Conservation (phyloP, 441 rosid genomes). For the Euphorbia corollata region DNA sequence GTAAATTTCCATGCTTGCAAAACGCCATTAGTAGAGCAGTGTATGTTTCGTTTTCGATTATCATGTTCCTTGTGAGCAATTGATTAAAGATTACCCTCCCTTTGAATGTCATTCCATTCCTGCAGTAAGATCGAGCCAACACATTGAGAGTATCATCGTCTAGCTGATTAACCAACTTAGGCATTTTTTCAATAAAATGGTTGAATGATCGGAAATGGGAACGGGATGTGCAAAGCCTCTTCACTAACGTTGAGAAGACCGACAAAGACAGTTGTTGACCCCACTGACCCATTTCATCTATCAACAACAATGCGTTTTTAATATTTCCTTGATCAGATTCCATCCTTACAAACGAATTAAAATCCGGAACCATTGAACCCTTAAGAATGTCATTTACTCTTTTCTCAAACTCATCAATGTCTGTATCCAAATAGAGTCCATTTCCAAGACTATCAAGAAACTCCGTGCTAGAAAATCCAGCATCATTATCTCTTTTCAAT, state of each 20-base stretch:
- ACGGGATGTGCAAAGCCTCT: slow-evolving; percentile 36
- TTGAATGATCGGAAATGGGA: slow-evolving; percentile 34
- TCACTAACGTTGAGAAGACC: slow-evolving; percentile 38
- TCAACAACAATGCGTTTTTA: slow-evolving; percentile 33
- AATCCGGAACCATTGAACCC: slow-evolving; percentile 46
- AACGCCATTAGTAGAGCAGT: slow-evolving; percentile 40
- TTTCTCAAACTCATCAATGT: slow-evolving; percentile 52
- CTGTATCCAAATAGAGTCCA: slow-evolving; percentile 70
- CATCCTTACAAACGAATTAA: slow-evolving; percentile 37
- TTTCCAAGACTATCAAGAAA: slow-evolving; percentile 75
- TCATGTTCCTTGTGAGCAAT: slow-evolving; percentile 38
- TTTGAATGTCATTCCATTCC: slow-evolving; percentile 40
- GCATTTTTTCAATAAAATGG: slow-evolving; percentile 43
- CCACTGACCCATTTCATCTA: slow-evolving; percentile 58
- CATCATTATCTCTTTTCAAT: slow-evolving; percentile 64
- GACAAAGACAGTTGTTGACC: slow-evolving; percentile 53
- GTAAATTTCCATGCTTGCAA: slow-evolving; percentile 40
- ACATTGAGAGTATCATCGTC: slow-evolving; percentile 49
- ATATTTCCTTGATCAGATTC: slow-evolving; percentile 40
- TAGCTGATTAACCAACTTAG: slow-evolving; percentile 42
- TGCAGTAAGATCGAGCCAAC: slow-evolving; percentile 52
- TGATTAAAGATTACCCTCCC: slow-evolving; percentile 40
- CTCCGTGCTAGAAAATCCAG: slow-evolving; percentile 46
- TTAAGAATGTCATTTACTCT: slow-evolving; percentile 41
- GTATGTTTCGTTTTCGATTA: slow-evolving; percentile 35